A percentile compares a stretch with the other conserved stretches of the same genome.
Evolutionary conservation across 2,329 filamentous ascomycete species (phyloP).

Genomic region (Pyricularia grisea): DNA sequence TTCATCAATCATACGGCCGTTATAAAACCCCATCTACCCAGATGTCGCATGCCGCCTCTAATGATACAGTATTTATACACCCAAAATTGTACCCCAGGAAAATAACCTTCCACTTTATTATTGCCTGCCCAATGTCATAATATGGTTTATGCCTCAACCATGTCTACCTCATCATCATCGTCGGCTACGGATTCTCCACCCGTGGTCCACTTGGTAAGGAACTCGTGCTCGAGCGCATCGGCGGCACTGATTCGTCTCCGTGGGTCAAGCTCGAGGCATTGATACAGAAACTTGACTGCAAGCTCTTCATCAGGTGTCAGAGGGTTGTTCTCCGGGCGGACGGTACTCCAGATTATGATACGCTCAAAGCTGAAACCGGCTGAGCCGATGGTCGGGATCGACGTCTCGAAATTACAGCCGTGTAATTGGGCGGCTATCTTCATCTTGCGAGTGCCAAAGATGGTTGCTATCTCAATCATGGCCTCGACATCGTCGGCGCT

Average conservation of each 20-base stretch:
- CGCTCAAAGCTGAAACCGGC: constrained; percentile 83
- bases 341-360: constrained; percentile 92
- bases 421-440: constrained; percentile 72
- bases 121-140: too few relatives aligned
- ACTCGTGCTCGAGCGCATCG: constrained; percentile 65
- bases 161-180: constrained; percentile 4
- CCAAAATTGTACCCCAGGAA: neutral
- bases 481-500: constrained; percentile 97
- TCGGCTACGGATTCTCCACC: neutral
- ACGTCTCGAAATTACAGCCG: constrained; percentile 86
- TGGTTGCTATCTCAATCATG: constrained; percentile 93
- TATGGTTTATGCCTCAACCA: neutral
- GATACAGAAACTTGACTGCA: constrained; percentile 61
- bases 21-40: neutral
- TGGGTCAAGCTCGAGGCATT: constrained; percentile 71
- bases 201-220: constrained; percentile 33
- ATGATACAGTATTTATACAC: neutral
- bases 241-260: constrained; percentile 63
- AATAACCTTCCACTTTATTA: neutral
- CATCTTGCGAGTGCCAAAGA: constrained; percentile 84
- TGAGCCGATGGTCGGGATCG: constrained; percentile 80
- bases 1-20: neutral
- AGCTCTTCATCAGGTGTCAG: constrained; percentile 60
- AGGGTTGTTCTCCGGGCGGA: constrained; percentile 46
- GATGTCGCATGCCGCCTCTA: neutral